These are phyloP conservation scores for Penstemon newberryi DNA, from an alignment of 257 asterid species.

Conservation along the genomic window DNA sequence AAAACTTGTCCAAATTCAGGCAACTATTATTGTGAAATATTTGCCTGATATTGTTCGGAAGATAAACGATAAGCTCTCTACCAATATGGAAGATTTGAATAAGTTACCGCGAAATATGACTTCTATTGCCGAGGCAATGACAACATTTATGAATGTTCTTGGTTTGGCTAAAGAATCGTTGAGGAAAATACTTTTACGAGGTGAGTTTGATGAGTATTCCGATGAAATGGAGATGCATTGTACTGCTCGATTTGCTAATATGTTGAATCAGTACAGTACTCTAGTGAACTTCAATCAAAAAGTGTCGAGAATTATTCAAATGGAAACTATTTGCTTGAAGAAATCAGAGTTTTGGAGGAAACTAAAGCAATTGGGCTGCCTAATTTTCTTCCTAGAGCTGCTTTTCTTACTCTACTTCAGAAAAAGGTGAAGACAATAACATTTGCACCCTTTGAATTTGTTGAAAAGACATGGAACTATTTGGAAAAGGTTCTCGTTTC, in stretches of 20 bases:
- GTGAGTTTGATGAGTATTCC: constrained; percentile 39
- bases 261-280: constrained; percentile 22
- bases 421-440: constrained; percentile 25
- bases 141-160: constrained; percentile 27
- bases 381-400: constrained; percentile 22
- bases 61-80: constrained; percentile 31
- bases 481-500: neutral
- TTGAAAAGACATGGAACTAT: constrained; percentile 30
- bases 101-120: constrained; percentile 31
- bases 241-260: constrained; percentile 17
- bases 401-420: constrained; percentile 28
- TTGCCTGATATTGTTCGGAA: constrained; percentile 33
- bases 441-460: neutral
- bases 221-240: constrained; percentile 33
- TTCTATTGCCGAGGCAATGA: constrained; percentile 37
- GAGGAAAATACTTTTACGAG: constrained; percentile 29
- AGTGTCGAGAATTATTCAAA: neutral
- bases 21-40: constrained; percentile 26
- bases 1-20: constrained; percentile 34
- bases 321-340: constrained; percentile 22
- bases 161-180: constrained; percentile 34
- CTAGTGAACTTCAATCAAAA: neutral
- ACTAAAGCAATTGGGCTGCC: constrained; percentile 10
- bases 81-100: constrained; percentile 29
- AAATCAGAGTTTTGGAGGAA: constrained; percentile 33